These are phyloP conservation scores for Solanum ossicruentum DNA, from an alignment of 257 asterid genomes.

Conservation along the genomic window DNA sequence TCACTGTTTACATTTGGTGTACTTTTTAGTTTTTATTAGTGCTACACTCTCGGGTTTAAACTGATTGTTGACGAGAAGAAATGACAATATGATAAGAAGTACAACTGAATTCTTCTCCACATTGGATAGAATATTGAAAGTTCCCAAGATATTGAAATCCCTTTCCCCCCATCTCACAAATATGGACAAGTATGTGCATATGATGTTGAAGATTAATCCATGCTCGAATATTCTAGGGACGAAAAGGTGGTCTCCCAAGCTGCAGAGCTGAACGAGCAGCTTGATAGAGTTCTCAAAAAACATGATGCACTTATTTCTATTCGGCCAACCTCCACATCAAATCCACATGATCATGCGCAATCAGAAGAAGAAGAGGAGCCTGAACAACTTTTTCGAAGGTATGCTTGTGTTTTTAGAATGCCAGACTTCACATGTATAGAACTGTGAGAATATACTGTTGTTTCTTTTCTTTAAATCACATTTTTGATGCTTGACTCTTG, in stretches of 20 bases:
- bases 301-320: conserved; percentile 64
- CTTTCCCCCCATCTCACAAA: neutral
- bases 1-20: neutral
- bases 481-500: neutral
- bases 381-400: conserved; percentile 83
- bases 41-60: neutral
- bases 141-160: neutral
- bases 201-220: neutral
- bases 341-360: conserved; percentile 29
- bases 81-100: neutral
- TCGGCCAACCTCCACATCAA: conserved; percentile 35
- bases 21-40: neutral
- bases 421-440: neutral
- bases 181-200: neutral
- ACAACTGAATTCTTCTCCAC: neutral
- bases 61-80: neutral
- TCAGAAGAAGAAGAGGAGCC: conserved; percentile 75
- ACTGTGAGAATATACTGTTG: neutral
- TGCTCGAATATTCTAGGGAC: conserved; percentile 21
- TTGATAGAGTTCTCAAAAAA: conserved; percentile 59
- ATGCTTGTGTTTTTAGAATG: neutral
- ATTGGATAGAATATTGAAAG: neutral
- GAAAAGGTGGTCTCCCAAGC: conserved; percentile 48
- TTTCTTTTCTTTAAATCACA: neutral
- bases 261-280: conserved; percentile 81